Percentiles rank a stretch among this genome's conserved stretches.
phyloP scores from a whole-genome alignment of 176 grass and related monocot genomes.

The Rhipidocladum racemiflorum region DNA sequence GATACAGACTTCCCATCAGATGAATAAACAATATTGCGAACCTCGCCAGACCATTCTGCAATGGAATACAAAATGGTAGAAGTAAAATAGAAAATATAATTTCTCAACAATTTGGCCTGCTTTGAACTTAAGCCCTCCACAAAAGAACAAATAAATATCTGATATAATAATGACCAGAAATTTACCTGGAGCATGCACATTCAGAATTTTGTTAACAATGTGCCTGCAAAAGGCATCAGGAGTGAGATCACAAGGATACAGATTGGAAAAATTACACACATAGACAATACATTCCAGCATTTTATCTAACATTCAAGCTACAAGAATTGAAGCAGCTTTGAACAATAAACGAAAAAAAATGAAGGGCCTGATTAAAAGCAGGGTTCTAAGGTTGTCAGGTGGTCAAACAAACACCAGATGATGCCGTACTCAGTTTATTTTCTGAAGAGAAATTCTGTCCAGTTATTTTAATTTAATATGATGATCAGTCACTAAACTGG shows the following conservation, averaged over 20 bases:
- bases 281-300: not conserved
- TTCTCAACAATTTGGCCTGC: not conserved
- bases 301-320: not conserved
- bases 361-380: not conserved
- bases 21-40: conserved; percentile 78
- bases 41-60: conserved; percentile 93
- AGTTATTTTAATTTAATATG: not conserved
- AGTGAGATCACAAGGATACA: not conserved
- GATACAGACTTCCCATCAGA: conserved; percentile 75
- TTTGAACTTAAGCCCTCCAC: not conserved
- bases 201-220: conserved; percentile 85
- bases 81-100: conserved; percentile 12
- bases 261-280: not conserved
- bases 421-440: not conserved
- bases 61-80: conserved; percentile 14
- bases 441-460: not conserved
- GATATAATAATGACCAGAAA: not conserved
- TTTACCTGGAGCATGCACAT: conserved; percentile 77
- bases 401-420: not conserved
- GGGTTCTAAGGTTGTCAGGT: not conserved
- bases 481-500: not conserved
- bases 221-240: conserved; percentile 63
- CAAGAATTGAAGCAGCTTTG: not conserved
- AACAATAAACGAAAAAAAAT: not conserved
- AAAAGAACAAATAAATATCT: conserved; percentile 4